Conservation (phyloP, 129 eudicot genomes). For the Flaveria linearis region DNA sequence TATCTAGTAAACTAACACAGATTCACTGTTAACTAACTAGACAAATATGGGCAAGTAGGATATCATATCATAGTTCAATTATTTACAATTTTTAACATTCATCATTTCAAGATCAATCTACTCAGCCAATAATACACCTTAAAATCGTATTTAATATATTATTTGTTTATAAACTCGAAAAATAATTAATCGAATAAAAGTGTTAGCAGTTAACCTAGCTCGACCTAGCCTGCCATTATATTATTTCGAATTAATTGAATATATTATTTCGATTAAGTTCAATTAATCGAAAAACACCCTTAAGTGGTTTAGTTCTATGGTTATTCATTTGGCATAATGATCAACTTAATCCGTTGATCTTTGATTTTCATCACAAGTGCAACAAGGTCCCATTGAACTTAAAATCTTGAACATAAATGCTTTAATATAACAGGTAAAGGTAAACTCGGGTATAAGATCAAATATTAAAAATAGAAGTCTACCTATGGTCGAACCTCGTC, state of each 20-base stretch:
- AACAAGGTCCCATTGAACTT: background rate
- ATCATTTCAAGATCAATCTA: background rate
- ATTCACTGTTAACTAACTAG: background rate
- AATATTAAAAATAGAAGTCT: background rate
- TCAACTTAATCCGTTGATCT: background rate
- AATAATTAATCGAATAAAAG: background rate
- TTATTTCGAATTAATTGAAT: too few relatives aligned
- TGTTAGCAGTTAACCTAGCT: background rate
- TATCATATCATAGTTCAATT: background rate
- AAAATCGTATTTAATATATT: background rate
- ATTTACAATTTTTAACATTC: background rate
- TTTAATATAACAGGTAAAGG: background rate
- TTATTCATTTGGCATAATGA: too few relatives aligned
- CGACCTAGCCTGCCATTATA: background rate
- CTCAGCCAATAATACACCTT: background rate
- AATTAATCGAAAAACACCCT: too few relatives aligned
- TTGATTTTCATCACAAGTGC: background rate
- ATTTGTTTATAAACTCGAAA: background rate
- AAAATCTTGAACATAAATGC: background rate
- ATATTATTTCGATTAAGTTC: too few relatives aligned
- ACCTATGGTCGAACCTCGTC: constrained; percentile 17
- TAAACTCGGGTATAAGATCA: background rate
- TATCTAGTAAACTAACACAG: background rate
- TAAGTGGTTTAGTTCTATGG: too few relatives aligned
- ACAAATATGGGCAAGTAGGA: constrained; percentile 2